These are phyloP conservation scores for Tetrapisispora fleetii DNA, from an alignment of 805 yeast genomes.

Conservation along the genomic window DNA sequence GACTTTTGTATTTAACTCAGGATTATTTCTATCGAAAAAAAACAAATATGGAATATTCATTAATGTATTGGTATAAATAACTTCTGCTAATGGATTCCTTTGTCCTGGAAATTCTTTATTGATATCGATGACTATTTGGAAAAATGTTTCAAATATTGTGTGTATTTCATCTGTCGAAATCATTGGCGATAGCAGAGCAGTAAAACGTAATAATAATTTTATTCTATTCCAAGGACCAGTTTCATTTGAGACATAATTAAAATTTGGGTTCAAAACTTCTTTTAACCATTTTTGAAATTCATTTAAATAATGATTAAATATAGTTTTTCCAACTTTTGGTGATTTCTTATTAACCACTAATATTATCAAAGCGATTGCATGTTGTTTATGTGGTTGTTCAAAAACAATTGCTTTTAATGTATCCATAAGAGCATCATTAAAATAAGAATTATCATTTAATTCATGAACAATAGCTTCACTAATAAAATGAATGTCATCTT, in stretches of 20 bases:
- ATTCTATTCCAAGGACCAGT: conserved; percentile 54
- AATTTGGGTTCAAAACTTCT: conserved; percentile 14
- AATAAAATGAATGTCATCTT: conserved; percentile 51
- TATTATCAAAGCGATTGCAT: conserved; percentile 50
- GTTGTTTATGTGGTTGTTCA: conserved; percentile 85
- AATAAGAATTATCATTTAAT: conserved; percentile 43
- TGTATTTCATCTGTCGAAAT: conserved; percentile 37
- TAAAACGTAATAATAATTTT: conserved; percentile 57
- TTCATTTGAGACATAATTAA: conserved; percentile 18
- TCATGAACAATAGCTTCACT: conserved; percentile 51
- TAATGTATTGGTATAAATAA: conserved; percentile 48
- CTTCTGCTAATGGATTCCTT: conserved; percentile 51
- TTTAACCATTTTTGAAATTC: conserved; percentile 47
- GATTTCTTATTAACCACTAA: conserved; percentile 51
- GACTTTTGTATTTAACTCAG: conserved; percentile 22
- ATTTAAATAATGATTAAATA: conserved; percentile 53
- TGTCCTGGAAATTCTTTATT: conserved; percentile 29
- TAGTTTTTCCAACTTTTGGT: conserved; percentile 48
- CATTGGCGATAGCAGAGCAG: conserved; percentile 53
- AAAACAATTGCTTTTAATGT: conserved; percentile 54
- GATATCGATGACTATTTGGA: conserved; percentile 39
- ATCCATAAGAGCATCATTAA: conserved; percentile 44
- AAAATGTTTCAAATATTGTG: conserved; percentile 40
- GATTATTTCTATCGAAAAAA: conserved; percentile 29
- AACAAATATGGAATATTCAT: conserved; percentile 53